A percentile compares a stretch with the other conserved stretches of the same genome.
phyloP scores from a whole-genome alignment of 371 early-diverging fungal genomes.

The Mucor indicus region DNA sequence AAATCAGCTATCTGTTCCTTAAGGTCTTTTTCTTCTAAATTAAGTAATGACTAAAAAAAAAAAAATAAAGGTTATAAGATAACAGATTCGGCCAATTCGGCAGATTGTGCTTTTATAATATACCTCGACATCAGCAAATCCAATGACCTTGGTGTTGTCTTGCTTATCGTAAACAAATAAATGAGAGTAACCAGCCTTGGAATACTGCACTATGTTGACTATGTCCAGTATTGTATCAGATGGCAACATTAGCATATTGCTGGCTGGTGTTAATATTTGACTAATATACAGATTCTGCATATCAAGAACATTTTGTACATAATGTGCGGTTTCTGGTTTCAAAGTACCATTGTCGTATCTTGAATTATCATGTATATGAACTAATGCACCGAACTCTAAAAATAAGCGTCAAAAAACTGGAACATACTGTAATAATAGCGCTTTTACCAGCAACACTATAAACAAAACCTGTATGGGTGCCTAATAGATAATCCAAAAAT shows the following conservation, averaged over 20 bases:
- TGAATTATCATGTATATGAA: slow-evolving; percentile 63
- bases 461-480: slow-evolving; percentile 63
- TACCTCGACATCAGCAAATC: slow-evolving; percentile 14
- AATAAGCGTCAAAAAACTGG: not conserved
- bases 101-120: not conserved
- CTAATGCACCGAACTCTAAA: slow-evolving; percentile 71
- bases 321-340: slow-evolving; percentile 32
- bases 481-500: slow-evolving; percentile 73
- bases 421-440: not conserved
- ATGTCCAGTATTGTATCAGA: not conserved
- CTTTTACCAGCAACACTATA: slow-evolving; percentile 59
- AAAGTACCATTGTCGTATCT: slow-evolving; percentile 52
- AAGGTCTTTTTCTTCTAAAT: not conserved
- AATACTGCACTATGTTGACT: not conserved
- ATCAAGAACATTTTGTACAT: slow-evolving; percentile 62
- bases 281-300: slow-evolving; percentile 47
- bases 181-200: slow-evolving; percentile 6
- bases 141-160: slow-evolving; percentile 5
- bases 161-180: slow-evolving; percentile 11
- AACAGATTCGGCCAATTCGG: not conserved
- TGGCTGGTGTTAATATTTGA: not conserved
- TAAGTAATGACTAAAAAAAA: slow-evolving; percentile 1
- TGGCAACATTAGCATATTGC: slow-evolving; percentile 7
- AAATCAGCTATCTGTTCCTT: no score
- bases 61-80: no score